These are phyloP conservation scores for Aspergillus amoenus DNA, from an alignment of 2,329 filamentous ascomycete genomes.

Conservation along the genomic window DNA sequence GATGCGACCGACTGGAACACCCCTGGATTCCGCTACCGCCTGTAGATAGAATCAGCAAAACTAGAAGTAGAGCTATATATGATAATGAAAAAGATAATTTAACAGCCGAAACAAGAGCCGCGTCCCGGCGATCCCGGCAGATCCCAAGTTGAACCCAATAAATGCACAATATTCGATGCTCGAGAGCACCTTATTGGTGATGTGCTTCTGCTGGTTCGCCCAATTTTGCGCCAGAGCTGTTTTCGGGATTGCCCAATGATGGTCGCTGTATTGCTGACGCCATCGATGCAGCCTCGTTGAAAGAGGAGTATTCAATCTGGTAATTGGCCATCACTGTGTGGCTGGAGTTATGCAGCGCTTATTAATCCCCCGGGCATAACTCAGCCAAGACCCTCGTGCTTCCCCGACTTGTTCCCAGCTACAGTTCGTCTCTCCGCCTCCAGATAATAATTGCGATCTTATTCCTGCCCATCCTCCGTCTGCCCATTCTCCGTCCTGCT, in stretches of 20 bases:
- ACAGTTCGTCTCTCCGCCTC: neutral
- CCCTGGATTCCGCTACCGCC: conserved; percentile 58
- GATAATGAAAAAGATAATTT: neutral
- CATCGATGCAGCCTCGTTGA: neutral
- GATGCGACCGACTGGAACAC: conserved; percentile 63
- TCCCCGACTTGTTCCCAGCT: neutral
- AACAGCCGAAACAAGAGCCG: conserved; percentile 5
- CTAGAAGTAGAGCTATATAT: neutral
- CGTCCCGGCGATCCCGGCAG: neutral
- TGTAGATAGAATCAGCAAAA: conserved; percentile 6
- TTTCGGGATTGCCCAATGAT: neutral
- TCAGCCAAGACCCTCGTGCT: neutral
- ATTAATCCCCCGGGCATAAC: neutral
- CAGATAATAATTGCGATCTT: neutral
- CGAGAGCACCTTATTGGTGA: neutral
- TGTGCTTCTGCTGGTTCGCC: neutral
- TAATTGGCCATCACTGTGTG: no score
- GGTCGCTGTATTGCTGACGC: neutral
- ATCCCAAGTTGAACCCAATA: no score
- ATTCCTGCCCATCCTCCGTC: neutral
- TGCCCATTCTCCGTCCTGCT: neutral
- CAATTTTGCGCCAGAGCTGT: neutral
- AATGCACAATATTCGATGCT: neutral
- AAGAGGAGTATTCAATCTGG: no score
- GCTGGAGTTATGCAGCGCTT: neutral